Evolutionary conservation across 2,329 filamentous ascomycete genomes (phyloP).

Genomic region (Aspergillus hortae): DNA sequence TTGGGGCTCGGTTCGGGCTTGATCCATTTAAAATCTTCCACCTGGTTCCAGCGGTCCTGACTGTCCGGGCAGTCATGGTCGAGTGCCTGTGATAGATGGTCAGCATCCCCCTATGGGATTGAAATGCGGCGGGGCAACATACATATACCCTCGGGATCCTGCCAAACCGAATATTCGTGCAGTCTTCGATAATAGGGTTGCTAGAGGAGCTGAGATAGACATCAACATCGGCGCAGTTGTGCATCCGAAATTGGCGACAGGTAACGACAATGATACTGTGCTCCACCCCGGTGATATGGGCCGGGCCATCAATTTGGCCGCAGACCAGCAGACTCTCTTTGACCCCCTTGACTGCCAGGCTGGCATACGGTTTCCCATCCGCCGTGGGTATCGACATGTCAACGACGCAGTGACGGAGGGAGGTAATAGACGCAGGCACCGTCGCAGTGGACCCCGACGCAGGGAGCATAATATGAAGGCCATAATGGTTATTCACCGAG

Average conservation of each 20-base stretch:
- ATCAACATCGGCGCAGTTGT: slow-evolving; percentile 76
- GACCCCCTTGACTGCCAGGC: slow-evolving; percentile 66
- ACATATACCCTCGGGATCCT: slow-evolving; percentile 69
- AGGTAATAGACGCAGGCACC: slow-evolving; percentile 68
- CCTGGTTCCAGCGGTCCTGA: slow-evolving; percentile 76
- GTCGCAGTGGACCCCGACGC: slow-evolving; percentile 67
- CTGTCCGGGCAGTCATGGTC: slow-evolving; percentile 28
- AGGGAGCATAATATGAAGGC: slow-evolving; percentile 74
- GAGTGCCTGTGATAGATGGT: slow-evolving; percentile 21
- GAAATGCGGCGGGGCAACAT: slow-evolving; percentile 32
- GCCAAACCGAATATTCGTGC: slow-evolving; percentile 72
- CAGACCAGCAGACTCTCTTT: slow-evolving; percentile 69
- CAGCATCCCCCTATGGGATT: slow-evolving; percentile 1
- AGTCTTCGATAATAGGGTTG: slow-evolving; percentile 92
- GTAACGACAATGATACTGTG: slow-evolving; percentile 74
- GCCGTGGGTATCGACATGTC: slow-evolving; percentile 69
- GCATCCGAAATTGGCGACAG: slow-evolving; percentile 87
- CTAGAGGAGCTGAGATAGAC: slow-evolving; percentile 80
- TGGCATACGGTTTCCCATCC: slow-evolving; percentile 64
- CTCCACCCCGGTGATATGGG: slow-evolving; percentile 73
- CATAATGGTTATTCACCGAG: slow-evolving; percentile 62
- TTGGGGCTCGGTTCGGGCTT: slow-evolving; percentile 83
- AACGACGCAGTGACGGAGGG: slow-evolving; percentile 68
- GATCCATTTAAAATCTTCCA: slow-evolving; percentile 98
- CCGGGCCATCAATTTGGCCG: slow-evolving; percentile 73